Evolutionary conservation across 805 yeast species (phyloP), one percentile per base, ranked within the genome.

Genomic region (Pichia nakasei): DNA sequence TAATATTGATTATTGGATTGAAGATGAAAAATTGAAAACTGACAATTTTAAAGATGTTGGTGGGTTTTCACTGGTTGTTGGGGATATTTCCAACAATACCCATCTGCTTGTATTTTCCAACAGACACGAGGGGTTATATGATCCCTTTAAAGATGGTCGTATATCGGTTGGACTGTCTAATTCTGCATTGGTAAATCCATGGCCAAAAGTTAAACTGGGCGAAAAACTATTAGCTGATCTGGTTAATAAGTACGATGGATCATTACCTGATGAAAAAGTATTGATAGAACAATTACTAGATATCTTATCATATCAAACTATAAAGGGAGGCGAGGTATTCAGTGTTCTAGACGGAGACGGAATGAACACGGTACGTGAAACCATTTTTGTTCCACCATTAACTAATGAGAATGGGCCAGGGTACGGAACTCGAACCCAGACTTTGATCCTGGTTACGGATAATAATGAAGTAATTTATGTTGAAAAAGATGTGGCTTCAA

Each of bases 171-270:
- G 86, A 1, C 54, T 85, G 13, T 81, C 89, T 1, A 85, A 85
- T 56, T 82, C 89, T 2, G 62, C 75, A n/a, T 74, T 68, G 51
- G 67, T 70, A 26, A 68, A 76, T 22, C 82, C 85, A 7, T 89
- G 97, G 97, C 72, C 73, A 0, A 91, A 89, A 54, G 82, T 82
- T 0, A 51, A 56, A 5, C 42, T 63, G 5, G 96, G 91, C 66
- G 80, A 61, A 75, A 73, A 48, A 83, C 85, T 50, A 65, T 76
- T 60, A 65, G 75, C 64, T 61, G 59, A 44, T 54, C 65, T 46
- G 67, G 69, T 70, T 6, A 41, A n/a, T 13, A 17, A 24, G 8
- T 29, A 12, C 15, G 15, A 29, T 29, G 32, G 32, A 9, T 3
- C 6, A 3, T 8, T 13, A 29, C 32, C 32, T 4, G 3, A 11